Evolutionary conservation across 345 rosid genomes (phyloP).

Genomic region (Euphorbia pulcherrima): DNA sequence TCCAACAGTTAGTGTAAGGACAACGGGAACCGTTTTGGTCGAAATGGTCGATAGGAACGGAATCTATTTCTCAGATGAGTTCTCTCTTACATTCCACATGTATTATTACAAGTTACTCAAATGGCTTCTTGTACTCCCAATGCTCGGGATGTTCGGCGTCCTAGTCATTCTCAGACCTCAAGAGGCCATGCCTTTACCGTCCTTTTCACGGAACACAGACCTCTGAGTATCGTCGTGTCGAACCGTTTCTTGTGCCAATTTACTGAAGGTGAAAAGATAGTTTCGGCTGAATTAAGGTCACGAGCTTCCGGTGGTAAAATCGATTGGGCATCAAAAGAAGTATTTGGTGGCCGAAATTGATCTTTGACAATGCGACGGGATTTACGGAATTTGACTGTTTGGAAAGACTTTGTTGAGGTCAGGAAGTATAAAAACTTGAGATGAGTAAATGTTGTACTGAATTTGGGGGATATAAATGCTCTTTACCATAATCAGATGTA

Average conservation of each 20-base stretch:
- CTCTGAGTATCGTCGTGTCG: conserved; percentile 29
- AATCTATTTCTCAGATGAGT: conserved; percentile 85
- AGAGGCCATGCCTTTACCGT: conserved; percentile 85
- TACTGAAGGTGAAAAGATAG: conserved; percentile 5
- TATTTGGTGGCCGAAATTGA: not conserved
- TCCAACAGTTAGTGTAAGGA: conserved; percentile 86
- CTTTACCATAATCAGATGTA: conserved; percentile 4
- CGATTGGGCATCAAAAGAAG: not conserved
- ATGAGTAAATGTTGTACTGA: conserved; percentile 8
- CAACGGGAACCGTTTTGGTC: conserved; percentile 85
- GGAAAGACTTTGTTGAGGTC: too few relatives aligned
- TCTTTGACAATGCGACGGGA: conserved; percentile 5
- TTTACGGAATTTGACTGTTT: conserved; percentile 17
- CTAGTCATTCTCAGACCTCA: conserved; percentile 89
- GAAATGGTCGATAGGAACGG: conserved; percentile 97
- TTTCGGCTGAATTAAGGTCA: conserved; percentile 5
- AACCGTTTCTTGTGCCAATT: conserved; percentile 2
- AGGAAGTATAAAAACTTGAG: conserved; percentile 33
- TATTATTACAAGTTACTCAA: conserved; percentile 89
- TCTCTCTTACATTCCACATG: conserved; percentile 97
- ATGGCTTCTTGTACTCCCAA: conserved; percentile 95
- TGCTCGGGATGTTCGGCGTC: conserved; percentile 91
- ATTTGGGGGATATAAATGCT: not conserved
- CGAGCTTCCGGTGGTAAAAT: not conserved
- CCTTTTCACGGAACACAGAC: conserved; percentile 86